Evolutionary conservation across 192 early-diverging fungal genomes (phyloP).

Genomic region (Coemansia sp.): DNA sequence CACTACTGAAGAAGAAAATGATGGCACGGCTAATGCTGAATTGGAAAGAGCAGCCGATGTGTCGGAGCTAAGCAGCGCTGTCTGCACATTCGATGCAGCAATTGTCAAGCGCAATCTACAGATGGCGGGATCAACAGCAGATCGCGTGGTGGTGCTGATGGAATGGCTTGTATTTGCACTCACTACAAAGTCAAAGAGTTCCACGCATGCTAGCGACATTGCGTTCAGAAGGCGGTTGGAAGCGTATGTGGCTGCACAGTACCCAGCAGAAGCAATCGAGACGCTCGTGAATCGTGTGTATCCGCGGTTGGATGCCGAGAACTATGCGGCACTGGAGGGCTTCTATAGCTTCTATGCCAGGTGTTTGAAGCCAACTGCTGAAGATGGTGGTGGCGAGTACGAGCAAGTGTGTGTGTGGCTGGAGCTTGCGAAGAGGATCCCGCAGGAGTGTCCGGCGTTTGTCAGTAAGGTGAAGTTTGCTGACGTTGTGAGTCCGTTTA

Average conservation of each 20-base stretch:
- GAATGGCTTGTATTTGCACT: constrained; percentile 45
- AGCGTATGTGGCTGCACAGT: constrained; percentile 10
- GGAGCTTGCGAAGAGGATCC: constrained; percentile 4
- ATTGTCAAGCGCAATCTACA: constrained; percentile 39
- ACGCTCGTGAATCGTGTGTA: constrained; percentile 8
- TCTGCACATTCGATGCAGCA: constrained; percentile 45
- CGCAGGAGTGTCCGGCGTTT: not conserved
- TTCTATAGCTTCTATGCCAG: constrained; percentile 30
- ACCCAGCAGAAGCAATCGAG: constrained; percentile 12
- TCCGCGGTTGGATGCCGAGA: constrained; percentile 28
- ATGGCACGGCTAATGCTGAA: too few species aligned
- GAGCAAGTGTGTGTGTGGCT: constrained; percentile 24
- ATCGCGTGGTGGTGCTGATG: constrained; percentile 18
- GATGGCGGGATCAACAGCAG: not conserved
- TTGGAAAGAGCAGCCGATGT: not conserved
- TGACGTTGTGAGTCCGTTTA: not conserved
- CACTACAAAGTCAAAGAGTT: constrained; percentile 14
- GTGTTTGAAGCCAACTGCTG: not conserved
- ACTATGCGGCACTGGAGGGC: constrained; percentile 7
- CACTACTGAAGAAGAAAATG: not conserved
- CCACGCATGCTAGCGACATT: constrained; percentile 1
- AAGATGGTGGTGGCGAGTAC: not conserved
- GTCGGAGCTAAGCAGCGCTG: constrained; percentile 7
- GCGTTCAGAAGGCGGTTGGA: constrained; percentile 22
- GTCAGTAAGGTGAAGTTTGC: not conserved